These are phyloP conservation scores for Uronychia binucleata DNA, from an alignment of 73 alveolate species.

Conservation along the genomic window DNA sequence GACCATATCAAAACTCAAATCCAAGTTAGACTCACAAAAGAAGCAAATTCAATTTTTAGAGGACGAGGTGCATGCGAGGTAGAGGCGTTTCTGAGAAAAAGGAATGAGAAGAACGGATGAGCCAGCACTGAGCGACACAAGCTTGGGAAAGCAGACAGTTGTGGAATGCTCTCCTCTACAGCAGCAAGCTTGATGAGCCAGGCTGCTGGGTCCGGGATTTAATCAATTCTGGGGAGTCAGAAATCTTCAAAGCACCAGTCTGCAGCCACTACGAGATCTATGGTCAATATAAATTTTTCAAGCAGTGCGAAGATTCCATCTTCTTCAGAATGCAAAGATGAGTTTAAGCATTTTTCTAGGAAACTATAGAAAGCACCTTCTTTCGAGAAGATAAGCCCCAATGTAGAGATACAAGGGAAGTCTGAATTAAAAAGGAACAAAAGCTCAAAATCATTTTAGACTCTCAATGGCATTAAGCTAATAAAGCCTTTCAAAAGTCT, in stretches of 20 bases:
- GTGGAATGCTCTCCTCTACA: no score
- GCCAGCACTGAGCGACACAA: not conserved
- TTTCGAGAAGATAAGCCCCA: not conserved
- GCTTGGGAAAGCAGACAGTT: not conserved
- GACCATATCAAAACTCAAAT: not conserved
- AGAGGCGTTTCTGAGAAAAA: not conserved
- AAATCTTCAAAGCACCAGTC: not conserved
- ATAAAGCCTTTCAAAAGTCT: not conserved
- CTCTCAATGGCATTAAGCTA: not conserved
- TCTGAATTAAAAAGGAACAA: not conserved
- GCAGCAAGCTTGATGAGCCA: no score
- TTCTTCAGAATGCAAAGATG: not conserved
- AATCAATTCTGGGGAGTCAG: not conserved
- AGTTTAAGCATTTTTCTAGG: not conserved
- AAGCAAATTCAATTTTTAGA: not conserved
- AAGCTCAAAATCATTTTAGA: not conserved
- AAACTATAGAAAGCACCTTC: not conserved
- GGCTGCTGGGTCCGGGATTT: not conserved
- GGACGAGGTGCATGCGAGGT: not conserved
- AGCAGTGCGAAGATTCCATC: no score
- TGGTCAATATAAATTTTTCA: not conserved
- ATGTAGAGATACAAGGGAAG: not conserved
- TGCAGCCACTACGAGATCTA: not conserved
- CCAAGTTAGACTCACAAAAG: not conserved
- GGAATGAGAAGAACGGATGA: not conserved